A percentile compares a stretch with the other conserved stretches of the same genome.
phyloP scores from a whole-genome alignment of 208 protist species.

The Trypanosoma theileri region DNA sequence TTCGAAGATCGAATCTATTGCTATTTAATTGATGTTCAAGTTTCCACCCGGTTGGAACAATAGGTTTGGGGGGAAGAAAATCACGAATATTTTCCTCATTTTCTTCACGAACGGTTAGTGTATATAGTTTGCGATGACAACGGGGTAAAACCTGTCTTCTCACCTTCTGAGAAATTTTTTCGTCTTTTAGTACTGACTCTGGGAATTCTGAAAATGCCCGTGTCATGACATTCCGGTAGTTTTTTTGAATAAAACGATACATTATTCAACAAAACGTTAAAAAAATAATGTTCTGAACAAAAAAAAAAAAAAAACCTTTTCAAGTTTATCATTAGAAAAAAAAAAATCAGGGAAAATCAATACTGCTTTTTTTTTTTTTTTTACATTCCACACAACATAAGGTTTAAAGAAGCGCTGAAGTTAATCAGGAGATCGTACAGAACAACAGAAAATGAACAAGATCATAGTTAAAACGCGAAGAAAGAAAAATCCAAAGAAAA shows the following conservation, averaged over 20 bases:
- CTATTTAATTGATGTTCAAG: constrained; percentile 46
- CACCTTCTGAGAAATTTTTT: background rate
- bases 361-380: no score
- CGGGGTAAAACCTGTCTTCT: constrained; percentile 8
- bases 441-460: no score
- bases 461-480: no score
- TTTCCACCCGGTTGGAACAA: constrained; percentile 66
- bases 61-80: constrained; percentile 71
- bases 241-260: constrained; percentile 11
- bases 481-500: no score
- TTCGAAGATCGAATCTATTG: constrained; percentile 77
- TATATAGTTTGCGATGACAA: constrained; percentile 35
- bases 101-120: constrained; percentile 60
- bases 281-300: no score
- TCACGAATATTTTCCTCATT: constrained; percentile 75
- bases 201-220: constrained; percentile 8
- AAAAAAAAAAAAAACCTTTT: no score
- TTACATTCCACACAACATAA: no score
- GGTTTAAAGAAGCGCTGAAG: no score
- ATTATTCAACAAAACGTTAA: constrained; percentile 2
- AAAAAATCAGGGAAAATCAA: no score
- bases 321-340: no score
- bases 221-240: background rate
- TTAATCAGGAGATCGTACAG: no score
- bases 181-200: background rate